Evolutionary conservation across 2,329 filamentous ascomycete species (phyloP), one percentile per base, ranked within the genome.

Genomic region (Xylariomycetidae sp.): DNA sequence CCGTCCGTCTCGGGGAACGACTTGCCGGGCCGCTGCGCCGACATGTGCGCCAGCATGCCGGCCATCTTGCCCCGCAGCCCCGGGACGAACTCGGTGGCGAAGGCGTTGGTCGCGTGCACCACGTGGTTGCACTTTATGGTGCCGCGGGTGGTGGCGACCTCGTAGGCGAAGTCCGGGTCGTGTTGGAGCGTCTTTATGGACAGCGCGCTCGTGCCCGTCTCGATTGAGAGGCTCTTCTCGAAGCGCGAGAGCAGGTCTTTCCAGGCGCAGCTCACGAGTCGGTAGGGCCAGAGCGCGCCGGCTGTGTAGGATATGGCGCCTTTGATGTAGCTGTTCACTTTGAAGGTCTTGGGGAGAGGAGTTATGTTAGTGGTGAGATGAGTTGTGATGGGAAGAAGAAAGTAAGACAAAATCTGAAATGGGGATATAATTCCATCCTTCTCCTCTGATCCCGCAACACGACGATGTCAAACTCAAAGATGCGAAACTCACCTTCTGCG

Each of bases 51-150:
- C 3, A 68, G 54, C 0, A 63, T 39, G 0, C 69, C 62, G 0
- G 66, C 62, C n/a, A 74, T 48, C 26, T 61, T 64, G 7, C 63
- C 61, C 3, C 62, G 57, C 2, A 78, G 55, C 0, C 59, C 63
- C 0, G 74, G 72, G 3, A 79, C 46, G 1, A 80, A 63, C 31
- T 74, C 65, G 0, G 65, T 52, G 0, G 69, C 62, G 41, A 70
- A 70, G 5, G 60, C 72, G 40, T 81, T 80, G 2, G 74, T 80
- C 6, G 72, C 71, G 41, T 81, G 72, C 3, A 80, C 60, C 2
- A 82, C 58, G 33, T 79, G 67, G 1, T 58, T 56, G 6, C 72
- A 61, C 4, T 47, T 50, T 20, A 79, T 58, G 0, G 26, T 42
- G 3, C 72, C 73, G 6, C 66, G 57, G 0, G 44, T 33, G 1